Evolutionary conservation across 1,139 yeast species (phyloP).

Genomic region (Dujonia santamariae): DNA sequence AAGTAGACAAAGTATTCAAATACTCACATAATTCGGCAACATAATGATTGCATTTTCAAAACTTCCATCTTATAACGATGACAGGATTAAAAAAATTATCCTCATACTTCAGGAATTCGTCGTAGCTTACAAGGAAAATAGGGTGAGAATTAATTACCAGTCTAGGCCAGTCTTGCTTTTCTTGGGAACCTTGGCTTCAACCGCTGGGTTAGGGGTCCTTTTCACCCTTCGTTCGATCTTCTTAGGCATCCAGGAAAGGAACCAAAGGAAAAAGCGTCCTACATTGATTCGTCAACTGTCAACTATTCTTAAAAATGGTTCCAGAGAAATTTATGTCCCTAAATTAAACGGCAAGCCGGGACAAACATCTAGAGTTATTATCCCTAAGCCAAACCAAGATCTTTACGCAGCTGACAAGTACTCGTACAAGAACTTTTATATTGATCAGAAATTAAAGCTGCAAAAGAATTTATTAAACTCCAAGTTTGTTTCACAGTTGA

Average conservation of each 20-base stretch:
- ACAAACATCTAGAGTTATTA: constrained; percentile 42
- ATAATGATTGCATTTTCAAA: constrained; percentile 5
- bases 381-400: constrained; percentile 58
- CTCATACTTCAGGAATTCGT: constrained; percentile 38
- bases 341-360: constrained; percentile 41
- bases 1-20: too few relatives aligned
- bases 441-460: constrained; percentile 33
- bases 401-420: constrained; percentile 69
- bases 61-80: constrained; percentile 3
- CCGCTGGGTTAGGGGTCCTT: constrained; percentile 42
- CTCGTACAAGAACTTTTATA: constrained; percentile 51
- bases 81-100: constrained; percentile 25
- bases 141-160: constrained; percentile 40
- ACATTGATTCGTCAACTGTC: constrained; percentile 42
- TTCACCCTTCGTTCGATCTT: constrained; percentile 32
- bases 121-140: constrained; percentile 34
- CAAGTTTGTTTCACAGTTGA: constrained; percentile 67
- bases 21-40: neutral
- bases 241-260: constrained; percentile 30
- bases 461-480: constrained; percentile 52
- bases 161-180: constrained; percentile 46
- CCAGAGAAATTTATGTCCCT: constrained; percentile 54
- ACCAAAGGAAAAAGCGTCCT: constrained; percentile 31
- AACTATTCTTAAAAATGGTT: constrained; percentile 49
- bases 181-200: constrained; percentile 39